Evolutionary conservation across 495 filamentous ascomycete genomes (phyloP).

Genomic region (Aspergillus nidulans): DNA sequence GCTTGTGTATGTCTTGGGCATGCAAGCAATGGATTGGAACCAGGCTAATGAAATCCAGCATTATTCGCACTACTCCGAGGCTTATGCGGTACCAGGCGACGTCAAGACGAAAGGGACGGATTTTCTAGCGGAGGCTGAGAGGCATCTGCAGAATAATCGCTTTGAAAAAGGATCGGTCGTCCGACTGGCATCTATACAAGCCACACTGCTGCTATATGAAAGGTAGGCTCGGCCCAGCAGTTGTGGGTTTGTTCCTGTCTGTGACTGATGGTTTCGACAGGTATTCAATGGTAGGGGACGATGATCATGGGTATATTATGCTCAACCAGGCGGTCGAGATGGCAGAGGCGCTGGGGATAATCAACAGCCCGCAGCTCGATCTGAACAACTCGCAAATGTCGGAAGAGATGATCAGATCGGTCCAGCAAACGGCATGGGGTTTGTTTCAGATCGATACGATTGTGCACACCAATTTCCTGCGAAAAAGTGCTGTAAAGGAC

Average conservation of each 20-base stretch:
- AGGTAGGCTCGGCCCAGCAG: conserved; percentile 12
- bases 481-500: conserved; percentile 21
- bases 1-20: conserved; percentile 21
- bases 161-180: conserved; percentile 19
- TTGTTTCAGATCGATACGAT: conserved; percentile 34
- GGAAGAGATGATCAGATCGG: conserved; percentile 22
- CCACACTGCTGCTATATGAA: conserved; percentile 29
- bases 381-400: conserved; percentile 16
- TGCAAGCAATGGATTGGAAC: background rate
- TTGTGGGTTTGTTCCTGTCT: background rate
- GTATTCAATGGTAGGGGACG: conserved; percentile 27
- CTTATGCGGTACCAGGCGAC: conserved; percentile 25
- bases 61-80: conserved; percentile 29
- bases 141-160: conserved; percentile 16
- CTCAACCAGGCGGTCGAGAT: conserved; percentile 27
- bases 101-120: conserved; percentile 25
- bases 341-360: conserved; percentile 25
- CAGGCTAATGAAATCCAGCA: conserved; percentile 9
- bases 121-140: conserved; percentile 31
- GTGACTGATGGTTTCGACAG: conserved; percentile 6
- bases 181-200: conserved; percentile 25
- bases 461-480: conserved; percentile 30
- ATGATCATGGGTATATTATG: conserved; percentile 29
- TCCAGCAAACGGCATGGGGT: conserved; percentile 30
- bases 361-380: conserved; percentile 12